These are phyloP conservation scores for Paramecium sonneborni DNA, from an alignment of 73 alveolate species.

Conservation along the genomic window DNA sequence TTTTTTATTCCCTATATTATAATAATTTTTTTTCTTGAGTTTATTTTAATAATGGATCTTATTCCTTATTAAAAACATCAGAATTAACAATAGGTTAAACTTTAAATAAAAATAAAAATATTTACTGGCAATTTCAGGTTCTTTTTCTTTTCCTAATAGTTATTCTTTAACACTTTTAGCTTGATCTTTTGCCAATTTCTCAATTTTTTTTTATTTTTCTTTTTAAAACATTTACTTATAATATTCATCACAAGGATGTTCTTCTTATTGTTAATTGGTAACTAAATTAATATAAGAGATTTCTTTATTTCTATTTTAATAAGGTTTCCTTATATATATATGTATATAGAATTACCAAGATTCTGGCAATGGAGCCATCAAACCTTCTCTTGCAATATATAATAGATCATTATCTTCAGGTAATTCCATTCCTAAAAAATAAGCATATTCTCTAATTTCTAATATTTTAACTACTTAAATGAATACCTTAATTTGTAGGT, in stretches of 20 bases:
- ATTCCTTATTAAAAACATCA: conserved; percentile 55
- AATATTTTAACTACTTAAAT: not conserved
- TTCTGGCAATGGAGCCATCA: conserved; percentile 90
- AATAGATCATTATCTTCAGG: conserved; percentile 81
- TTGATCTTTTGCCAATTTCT: conserved; percentile 60
- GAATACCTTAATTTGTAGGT: conserved; percentile 64
- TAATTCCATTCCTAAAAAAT: conserved; percentile 85
- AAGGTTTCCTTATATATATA: conserved; percentile 69
- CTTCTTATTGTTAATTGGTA: conserved; percentile 77
- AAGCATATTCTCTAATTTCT: conserved; percentile 88
- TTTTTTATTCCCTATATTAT: conserved; percentile 46
- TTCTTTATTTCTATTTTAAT: conserved; percentile 75
- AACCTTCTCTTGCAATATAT: conserved; percentile 91
- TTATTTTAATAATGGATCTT: conserved; percentile 55
- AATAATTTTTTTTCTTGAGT: conserved; percentile 13
- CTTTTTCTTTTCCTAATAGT: conserved; percentile 62
- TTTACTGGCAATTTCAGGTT: not conserved
- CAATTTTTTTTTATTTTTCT: conserved; percentile 65
- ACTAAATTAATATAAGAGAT: conserved; percentile 80
- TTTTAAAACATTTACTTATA: conserved; percentile 70
- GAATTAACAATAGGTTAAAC: conserved; percentile 14
- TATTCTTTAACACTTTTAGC: conserved; percentile 64
- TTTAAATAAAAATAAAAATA: not conserved
- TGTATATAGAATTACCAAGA: conserved; percentile 71
- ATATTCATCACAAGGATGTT: conserved; percentile 92